These are phyloP conservation scores for Tremella yokohamensis DNA, from an alignment of 768 basidiomycete genomes.

Conservation along the genomic window DNA sequence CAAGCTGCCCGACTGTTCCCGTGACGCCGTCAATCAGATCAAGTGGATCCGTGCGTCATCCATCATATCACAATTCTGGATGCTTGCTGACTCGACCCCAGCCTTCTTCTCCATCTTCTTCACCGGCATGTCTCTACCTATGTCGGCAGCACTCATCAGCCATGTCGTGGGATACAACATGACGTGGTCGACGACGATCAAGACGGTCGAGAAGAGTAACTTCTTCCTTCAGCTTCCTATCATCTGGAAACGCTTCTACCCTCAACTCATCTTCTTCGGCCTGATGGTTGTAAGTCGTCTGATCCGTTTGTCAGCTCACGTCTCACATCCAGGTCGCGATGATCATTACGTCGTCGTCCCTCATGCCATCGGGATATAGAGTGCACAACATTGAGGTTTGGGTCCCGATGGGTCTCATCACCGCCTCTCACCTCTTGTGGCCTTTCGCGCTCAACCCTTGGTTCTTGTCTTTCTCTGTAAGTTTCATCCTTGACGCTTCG, in stretches of 20 bases:
- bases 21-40: constrained; percentile 27
- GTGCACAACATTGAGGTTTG: constrained; percentile 72
- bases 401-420: constrained; percentile 64
- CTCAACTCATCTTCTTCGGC: constrained; percentile 57
- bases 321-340: constrained; percentile 53
- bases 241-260: constrained; percentile 74
- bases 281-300: constrained; percentile 25
- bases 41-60: constrained; percentile 66
- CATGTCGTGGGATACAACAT: constrained; percentile 62
- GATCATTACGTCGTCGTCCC: constrained; percentile 57
- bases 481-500: neutral
- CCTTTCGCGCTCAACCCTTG: constrained; percentile 77
- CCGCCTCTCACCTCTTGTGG: constrained; percentile 38
- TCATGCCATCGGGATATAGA: constrained; percentile 65
- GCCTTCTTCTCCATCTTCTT: constrained; percentile 65
- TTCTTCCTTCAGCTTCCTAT: constrained; percentile 87
- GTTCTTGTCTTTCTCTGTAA: constrained; percentile 25
- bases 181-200: constrained; percentile 64
- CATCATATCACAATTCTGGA: constrained; percentile 61
- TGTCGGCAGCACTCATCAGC: constrained; percentile 60
- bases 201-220: constrained; percentile 82
- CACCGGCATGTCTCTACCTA: constrained; percentile 65
- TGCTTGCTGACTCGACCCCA: constrained; percentile 55
- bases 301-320: neutral
- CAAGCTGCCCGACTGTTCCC: constrained; percentile 17